Base-by-base conservation (phyloP, 2,329 filamentous ascomycete species). In the Sporothrix dimorphospora region DNA sequence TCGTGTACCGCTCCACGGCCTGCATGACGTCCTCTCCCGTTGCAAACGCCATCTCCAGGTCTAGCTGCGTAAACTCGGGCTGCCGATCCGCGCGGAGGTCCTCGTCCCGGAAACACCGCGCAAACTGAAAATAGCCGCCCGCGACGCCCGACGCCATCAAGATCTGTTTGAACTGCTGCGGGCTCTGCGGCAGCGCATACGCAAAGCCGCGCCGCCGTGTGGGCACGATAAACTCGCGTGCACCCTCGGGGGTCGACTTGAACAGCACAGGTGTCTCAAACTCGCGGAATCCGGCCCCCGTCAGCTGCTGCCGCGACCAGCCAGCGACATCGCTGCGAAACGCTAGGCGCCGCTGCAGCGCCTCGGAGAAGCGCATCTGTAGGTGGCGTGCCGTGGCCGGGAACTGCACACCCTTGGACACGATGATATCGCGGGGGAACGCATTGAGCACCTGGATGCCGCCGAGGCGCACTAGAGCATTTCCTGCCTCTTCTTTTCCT, bases 141-240 rank as follows among this genome's bases (percentile, higher is more conserved):
- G 73, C 72, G 12, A 98, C 87, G 0, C 95, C 95, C 73, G 92
- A 92, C 0, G 94, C 93, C 94, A 99, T 98, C 55, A 99, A 87
- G 1, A 98, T 93, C 82, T 99, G 96, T 82, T 99, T 99, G 80
- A 98, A 99, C 80, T 99, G 96, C 80, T 99, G 96, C 0, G 96
- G 96, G 75, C 95, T 98, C 80, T 99, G 97, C 0, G 94, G 94
- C 24, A 99, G 84, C 9, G 96, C 96, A 80, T 98, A 99, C 3
- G 93, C 94, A 73, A 90, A 83, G 0, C 93, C 94, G 1, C 85
- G 86, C 47, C 86, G 88, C 38, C 96, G 86, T 0, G 94, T 97
- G 0, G 96, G 96, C 4, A 99, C 95, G 6, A 99, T 81, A 74
- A 99, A 99, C 80, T 99, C 96, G 66, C 95, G 87, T 0, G 96